Conservation (phyloP, 441 rosid species). For the Syzygium syzygioides region DNA sequence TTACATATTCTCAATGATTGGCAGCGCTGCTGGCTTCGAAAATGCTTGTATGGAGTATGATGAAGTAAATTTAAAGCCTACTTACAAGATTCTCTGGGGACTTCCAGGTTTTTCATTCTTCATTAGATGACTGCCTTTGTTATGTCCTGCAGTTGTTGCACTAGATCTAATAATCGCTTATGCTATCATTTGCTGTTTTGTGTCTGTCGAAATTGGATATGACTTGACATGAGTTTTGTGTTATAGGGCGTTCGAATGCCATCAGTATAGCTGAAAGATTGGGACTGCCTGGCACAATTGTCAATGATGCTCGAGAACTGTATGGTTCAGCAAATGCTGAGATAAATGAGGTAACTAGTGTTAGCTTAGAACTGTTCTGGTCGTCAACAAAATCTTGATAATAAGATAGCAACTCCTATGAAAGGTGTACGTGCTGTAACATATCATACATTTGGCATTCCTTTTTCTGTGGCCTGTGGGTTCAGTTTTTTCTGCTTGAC, state of each 20-base stretch:
- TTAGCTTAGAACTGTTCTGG: neutral
- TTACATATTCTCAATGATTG: neutral
- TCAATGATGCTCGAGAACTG: constrained; percentile 48
- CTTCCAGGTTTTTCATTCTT: constrained; percentile 63
- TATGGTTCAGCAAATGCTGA: constrained; percentile 82
- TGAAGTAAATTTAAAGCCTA: constrained; percentile 80
- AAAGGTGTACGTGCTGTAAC: neutral
- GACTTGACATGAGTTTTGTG: constrained; percentile 7
- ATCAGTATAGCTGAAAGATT: constrained; percentile 77
- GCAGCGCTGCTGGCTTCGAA: constrained; percentile 73
- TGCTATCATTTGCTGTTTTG: neutral
- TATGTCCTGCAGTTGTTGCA: neutral
- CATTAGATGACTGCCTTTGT: neutral
- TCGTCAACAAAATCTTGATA: neutral
- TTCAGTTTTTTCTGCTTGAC: neutral
- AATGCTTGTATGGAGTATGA: constrained; percentile 99
- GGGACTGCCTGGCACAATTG: constrained; percentile 52
- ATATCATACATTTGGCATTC: neutral
- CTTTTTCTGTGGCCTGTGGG: neutral
- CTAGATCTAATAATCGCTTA: neutral
- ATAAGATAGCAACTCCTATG: neutral
- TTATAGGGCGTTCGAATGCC: constrained; percentile 86
- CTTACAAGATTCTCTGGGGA: constrained; percentile 89
- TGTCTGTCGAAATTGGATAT: neutral
- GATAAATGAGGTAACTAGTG: constrained; percentile 58